These are phyloP conservation scores for Collybiopsis luxurians DNA, from an alignment of 768 basidiomycete genomes.

Conservation along the genomic window DNA sequence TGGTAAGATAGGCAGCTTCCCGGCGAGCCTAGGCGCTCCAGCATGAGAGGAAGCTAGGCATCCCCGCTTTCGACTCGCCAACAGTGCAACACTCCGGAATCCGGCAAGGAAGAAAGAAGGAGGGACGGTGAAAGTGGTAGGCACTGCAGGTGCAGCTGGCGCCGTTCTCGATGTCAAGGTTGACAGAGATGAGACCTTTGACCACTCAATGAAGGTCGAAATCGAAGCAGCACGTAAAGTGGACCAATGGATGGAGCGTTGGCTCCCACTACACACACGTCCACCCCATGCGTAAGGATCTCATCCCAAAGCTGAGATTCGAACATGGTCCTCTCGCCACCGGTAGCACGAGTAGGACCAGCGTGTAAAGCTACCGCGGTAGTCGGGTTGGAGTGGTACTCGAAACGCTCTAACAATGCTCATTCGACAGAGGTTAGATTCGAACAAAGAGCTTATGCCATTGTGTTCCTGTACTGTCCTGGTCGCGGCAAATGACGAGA, in stretches of 20 bases:
- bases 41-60: not conserved
- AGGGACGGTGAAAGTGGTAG: not conserved
- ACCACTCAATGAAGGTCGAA: constrained; percentile 3
- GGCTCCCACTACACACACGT: constrained; percentile 15
- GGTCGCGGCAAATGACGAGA: constrained; percentile 33
- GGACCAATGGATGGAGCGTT: constrained; percentile 14
- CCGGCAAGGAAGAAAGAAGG: not conserved
- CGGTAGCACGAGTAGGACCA: constrained; percentile 7
- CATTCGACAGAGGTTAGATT: constrained; percentile 64
- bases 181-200: too few relatives aligned
- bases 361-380: constrained; percentile 7
- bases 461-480: constrained; percentile 49
- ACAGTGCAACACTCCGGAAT: not conserved
- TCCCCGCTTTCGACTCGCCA: not conserved
- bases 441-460: constrained; percentile 64
- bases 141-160: not conserved
- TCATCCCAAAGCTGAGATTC: constrained; percentile 70
- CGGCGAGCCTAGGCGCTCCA: not conserved
- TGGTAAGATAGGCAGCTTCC: not conserved
- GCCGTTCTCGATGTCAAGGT: not conserved
- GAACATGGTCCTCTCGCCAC: constrained; percentile 24
- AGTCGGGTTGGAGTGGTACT: constrained; percentile 5
- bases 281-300: constrained; percentile 7
- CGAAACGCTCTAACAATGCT: constrained; percentile 47
- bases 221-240: constrained; percentile 4